phyloP scores from a whole-genome alignment of 2,329 filamentous ascomycete genomes.

The Penicillium corylophilum region DNA sequence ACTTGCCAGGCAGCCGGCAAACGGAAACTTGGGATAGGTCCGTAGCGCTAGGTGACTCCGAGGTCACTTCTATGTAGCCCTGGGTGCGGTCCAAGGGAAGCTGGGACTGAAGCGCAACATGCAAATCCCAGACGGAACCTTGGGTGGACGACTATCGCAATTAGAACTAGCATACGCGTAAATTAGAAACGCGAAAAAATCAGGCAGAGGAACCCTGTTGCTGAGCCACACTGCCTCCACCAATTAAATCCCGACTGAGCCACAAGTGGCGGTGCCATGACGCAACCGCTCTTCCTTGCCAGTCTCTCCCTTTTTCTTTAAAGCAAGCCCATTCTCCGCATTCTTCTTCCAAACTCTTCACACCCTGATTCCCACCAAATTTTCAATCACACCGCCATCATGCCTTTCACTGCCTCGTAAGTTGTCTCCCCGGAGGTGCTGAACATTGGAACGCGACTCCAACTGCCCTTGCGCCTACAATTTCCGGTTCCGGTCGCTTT shows the following conservation, averaged over 20 bases:
- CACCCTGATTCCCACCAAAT: not conserved
- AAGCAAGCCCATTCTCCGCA: conserved; percentile 15
- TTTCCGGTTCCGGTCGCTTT: not conserved
- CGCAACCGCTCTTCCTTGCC: conserved; percentile 44
- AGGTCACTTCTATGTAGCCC: too few species aligned
- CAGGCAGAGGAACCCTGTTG: not conserved
- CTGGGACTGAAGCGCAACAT: not conserved
- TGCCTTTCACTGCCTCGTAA: conserved; percentile 53
- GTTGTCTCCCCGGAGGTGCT: conserved; percentile 20
- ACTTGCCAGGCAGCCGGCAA: conserved; percentile 24
- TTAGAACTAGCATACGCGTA: not conserved
- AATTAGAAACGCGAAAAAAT: not conserved
- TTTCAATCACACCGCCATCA: conserved; percentile 39
- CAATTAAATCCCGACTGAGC: not conserved
- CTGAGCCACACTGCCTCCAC: not conserved
- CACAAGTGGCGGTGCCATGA: conserved; percentile 27
- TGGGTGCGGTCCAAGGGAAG: not conserved
- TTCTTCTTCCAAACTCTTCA: conserved; percentile 7
- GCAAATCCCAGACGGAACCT: not conserved
- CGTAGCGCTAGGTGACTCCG: not conserved
- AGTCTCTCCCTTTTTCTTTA: conserved; percentile 55
- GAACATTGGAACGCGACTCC: not conserved
- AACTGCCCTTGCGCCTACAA: not conserved
- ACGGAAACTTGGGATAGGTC: conserved; percentile 18
- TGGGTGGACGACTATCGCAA: conserved; percentile 1